phyloP scores from a whole-genome alignment of 305 asterid species.

The Nicotiana rustica region DNA sequence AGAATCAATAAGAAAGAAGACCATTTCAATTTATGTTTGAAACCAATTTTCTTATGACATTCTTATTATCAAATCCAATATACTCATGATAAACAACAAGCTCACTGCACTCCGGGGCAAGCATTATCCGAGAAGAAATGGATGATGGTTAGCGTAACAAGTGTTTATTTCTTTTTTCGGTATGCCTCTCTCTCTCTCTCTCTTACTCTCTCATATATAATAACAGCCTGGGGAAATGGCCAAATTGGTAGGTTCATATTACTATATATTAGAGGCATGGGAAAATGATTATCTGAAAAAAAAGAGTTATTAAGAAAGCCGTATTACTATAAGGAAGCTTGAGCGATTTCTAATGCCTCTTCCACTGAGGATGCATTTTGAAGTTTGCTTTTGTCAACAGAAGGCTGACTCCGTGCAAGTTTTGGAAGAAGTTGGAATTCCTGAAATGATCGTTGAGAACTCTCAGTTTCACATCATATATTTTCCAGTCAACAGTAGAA shows the following conservation, averaged over 20 bases:
- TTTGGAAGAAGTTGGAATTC: slow-evolving; percentile 90
- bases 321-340: slow-evolving; percentile 52
- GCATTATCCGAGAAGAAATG: no score
- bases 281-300: slow-evolving; percentile 14
- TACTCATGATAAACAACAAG: background rate
- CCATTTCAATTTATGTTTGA: background rate
- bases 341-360: slow-evolving; percentile 81
- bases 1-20: no score
- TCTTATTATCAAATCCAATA: background rate
- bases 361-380: slow-evolving; percentile 85
- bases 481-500: background rate
- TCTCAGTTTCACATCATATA: background rate
- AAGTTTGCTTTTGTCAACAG: slow-evolving; percentile 70
- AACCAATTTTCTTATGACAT: background rate
- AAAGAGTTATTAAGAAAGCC: background rate
- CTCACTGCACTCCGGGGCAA: background rate
- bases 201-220: background rate
- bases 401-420: slow-evolving; percentile 86
- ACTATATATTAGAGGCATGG: background rate
- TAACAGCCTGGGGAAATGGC: background rate
- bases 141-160: no score
- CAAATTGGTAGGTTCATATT: background rate
- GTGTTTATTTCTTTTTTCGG: no score
- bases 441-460: slow-evolving; percentile 40
- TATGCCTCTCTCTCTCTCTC: background rate